phyloP scores from a whole-genome alignment of 2,329 filamentous ascomycete genomes.

The Lachnellula arida region DNA sequence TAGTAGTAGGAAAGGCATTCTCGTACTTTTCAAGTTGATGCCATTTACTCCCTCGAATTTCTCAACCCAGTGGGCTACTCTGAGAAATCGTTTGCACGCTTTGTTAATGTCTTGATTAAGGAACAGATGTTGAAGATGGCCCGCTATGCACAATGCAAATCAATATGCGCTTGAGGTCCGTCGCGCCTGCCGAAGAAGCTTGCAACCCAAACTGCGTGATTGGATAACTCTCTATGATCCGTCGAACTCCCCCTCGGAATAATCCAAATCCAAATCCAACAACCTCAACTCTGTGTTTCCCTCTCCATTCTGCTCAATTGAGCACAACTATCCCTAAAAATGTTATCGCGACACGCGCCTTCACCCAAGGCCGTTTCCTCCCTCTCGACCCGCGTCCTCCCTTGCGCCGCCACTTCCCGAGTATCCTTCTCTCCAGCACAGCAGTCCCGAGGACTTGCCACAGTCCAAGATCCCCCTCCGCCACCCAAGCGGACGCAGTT shows the following conservation, averaged over 20 bases:
- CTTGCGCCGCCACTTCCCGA: conserved; percentile 24
- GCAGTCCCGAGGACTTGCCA: conserved; percentile 70
- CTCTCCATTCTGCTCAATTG: conserved; percentile 28
- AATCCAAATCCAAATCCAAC: neutral
- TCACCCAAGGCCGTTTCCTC: conserved; percentile 29
- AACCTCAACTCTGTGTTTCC: conserved; percentile 21
- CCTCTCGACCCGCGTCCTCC: conserved; percentile 28
- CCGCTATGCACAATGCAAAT: neutral
- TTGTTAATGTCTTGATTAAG: neutral
- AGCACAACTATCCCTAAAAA: conserved; percentile 31
- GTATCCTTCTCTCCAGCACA: conserved; percentile 39
- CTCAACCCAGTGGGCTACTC: neutral
- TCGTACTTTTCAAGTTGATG: conserved; percentile 15
- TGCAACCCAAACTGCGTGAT: neutral
- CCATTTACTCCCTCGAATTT: conserved; percentile 16
- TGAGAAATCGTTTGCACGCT: neutral
- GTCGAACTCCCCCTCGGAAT: neutral
- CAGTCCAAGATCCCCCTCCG: conserved; percentile 68
- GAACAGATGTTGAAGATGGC: neutral
- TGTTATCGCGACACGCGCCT: conserved; percentile 35
- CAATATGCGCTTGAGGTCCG: too few relatives aligned
- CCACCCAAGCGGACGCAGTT: conserved; percentile 63
- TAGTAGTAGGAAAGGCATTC: conserved; percentile 4
- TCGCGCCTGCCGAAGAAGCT: too few relatives aligned
- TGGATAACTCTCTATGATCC: neutral